A percentile compares a stretch with the other conserved stretches of the same genome.
phyloP scores from a whole-genome alignment of 768 basidiomycete genomes.

The Amanita muscaria region DNA sequence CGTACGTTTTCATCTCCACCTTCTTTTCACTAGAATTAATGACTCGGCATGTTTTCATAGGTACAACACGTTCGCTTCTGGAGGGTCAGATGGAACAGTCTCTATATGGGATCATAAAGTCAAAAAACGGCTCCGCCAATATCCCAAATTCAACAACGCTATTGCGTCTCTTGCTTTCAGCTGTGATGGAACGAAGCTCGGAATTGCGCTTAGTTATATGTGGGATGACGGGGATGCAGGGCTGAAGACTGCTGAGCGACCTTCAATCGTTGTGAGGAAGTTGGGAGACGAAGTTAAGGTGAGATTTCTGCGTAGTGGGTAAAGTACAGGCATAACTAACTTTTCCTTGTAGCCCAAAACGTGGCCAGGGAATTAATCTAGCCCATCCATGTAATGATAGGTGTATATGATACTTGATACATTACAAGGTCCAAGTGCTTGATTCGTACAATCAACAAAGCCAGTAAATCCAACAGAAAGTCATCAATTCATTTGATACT shows the following conservation, averaged over 20 bases:
- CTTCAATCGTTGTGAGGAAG: constrained; percentile 51
- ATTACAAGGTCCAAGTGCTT: too few relatives aligned
- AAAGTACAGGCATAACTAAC: too few relatives aligned
- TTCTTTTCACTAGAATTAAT: not conserved
- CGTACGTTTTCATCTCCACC: constrained; percentile 31
- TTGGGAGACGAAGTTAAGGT: constrained; percentile 78
- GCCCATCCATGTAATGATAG: too few relatives aligned
- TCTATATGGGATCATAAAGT: constrained; percentile 97
- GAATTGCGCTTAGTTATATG: constrained; percentile 80
- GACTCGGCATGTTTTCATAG: constrained; percentile 29
- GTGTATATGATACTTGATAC: too few relatives aligned
- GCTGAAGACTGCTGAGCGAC: constrained; percentile 52
- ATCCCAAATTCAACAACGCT: constrained; percentile 65
- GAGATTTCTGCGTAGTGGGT: too few relatives aligned
- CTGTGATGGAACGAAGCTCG: constrained; percentile 72
- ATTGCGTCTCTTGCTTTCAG: constrained; percentile 81
- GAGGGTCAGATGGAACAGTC: constrained; percentile 88
- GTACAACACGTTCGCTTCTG: constrained; percentile 92
- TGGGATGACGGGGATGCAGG: constrained; percentile 85
- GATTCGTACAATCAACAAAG: too few relatives aligned
- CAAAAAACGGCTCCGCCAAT: constrained; percentile 91
- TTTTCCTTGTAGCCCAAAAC: too few relatives aligned
- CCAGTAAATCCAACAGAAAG: too few relatives aligned
- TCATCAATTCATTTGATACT: too few relatives aligned
- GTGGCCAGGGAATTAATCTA: too few relatives aligned